Conservation (phyloP, 2,329 filamentous ascomycete genomes). For the Penicillium occitanis region DNA sequence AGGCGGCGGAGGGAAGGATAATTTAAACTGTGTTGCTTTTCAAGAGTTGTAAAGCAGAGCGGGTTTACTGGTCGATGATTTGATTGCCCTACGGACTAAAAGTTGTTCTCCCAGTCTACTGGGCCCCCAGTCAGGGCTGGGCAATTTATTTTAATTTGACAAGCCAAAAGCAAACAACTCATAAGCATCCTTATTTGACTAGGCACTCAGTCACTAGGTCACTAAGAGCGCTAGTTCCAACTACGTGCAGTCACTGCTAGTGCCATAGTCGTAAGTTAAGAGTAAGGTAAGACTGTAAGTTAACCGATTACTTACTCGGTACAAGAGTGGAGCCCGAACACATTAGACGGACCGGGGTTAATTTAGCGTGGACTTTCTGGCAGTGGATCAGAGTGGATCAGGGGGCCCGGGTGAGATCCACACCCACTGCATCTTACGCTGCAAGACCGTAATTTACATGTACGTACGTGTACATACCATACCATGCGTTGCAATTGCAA, state of each 20-base stretch:
- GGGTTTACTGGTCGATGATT: conserved; percentile 18
- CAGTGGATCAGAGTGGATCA: background rate
- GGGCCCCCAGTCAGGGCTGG: conserved; percentile 14
- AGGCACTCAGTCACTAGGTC: background rate
- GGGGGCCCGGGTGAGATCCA: conserved; percentile 2
- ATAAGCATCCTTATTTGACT: conserved; percentile 14
- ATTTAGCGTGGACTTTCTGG: conserved; percentile 1
- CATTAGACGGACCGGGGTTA: conserved; percentile 4
- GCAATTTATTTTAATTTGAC: conserved; percentile 12
- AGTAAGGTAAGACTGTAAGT: no score
- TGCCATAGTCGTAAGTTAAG: no score
- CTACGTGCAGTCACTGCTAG: background rate
- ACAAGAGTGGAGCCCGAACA: background rate
- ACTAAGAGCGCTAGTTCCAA: background rate
- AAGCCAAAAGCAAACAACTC: conserved; percentile 12
- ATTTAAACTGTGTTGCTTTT: conserved; percentile 8
- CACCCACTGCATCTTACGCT: background rate
- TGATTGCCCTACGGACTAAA: conserved; percentile 21
- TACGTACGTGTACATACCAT: background rate
- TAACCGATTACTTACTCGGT: conserved; percentile 2
- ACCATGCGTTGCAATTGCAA: background rate
- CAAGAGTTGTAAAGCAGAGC: background rate
- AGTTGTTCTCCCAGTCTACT: conserved; percentile 18
- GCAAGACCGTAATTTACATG: background rate
- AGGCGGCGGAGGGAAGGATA: conserved; percentile 4